These are phyloP conservation scores for Porphyridium purpureum DNA, from an alignment of 23 red algal genomes.

Conservation along the genomic window DNA sequence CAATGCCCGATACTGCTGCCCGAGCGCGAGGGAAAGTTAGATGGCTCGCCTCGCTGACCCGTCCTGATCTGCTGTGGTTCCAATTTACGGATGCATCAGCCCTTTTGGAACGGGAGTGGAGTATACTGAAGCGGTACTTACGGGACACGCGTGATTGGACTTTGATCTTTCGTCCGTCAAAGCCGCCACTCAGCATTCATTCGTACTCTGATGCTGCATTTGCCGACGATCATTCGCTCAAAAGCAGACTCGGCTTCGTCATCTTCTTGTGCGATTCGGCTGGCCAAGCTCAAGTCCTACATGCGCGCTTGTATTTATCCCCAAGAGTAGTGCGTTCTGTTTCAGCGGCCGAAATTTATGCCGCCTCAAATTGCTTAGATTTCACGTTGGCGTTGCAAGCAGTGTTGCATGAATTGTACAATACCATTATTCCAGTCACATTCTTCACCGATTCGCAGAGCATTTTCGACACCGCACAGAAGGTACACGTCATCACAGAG, in stretches of 20 bases:
- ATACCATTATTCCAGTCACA: background rate
- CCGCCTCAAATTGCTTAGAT: constrained; percentile 1
- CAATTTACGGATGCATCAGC: too few relatives aligned
- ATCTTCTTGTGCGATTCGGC: constrained; percentile 4
- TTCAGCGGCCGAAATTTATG: constrained; percentile 6
- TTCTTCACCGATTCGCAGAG: constrained; percentile 6
- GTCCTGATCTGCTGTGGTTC: too few relatives aligned
- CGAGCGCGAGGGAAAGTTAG: too few relatives aligned
- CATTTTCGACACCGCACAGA: constrained; percentile 3
- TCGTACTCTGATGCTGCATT: constrained; percentile 2
- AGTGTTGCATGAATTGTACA: background rate
- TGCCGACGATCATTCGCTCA: background rate
- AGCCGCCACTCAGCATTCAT: too few relatives aligned
- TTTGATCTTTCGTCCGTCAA: too few relatives aligned
- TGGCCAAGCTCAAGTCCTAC: background rate
- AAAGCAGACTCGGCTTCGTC: constrained; percentile 1
- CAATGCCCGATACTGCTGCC: too few relatives aligned
- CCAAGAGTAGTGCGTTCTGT: constrained; percentile 3
- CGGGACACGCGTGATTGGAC: too few relatives aligned
- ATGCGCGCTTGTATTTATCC: background rate
- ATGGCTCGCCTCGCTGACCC: too few relatives aligned
- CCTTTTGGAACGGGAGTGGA: too few relatives aligned
- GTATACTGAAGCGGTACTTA: too few relatives aligned
- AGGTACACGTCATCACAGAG: background rate
- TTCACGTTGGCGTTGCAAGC: background rate